Conservation (phyloP, 2,329 filamentous ascomycete species). For the Pseudogymnoascus sp. region DNA sequence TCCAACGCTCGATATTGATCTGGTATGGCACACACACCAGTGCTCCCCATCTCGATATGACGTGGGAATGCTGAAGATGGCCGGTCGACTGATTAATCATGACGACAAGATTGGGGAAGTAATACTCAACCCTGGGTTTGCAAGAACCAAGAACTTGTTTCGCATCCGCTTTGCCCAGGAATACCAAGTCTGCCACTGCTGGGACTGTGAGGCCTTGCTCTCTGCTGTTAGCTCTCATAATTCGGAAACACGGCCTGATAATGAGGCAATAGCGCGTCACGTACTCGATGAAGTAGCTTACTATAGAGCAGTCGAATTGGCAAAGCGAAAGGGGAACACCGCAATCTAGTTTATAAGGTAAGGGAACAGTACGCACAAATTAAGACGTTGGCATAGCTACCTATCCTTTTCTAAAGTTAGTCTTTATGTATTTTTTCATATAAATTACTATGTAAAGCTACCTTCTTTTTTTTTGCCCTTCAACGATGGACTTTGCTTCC, state of each 20-base stretch:
- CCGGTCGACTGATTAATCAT: constrained; percentile 20
- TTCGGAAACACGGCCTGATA: not conserved
- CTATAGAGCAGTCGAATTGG: not conserved
- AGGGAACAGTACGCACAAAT: too few relatives aligned
- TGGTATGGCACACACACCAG: constrained; percentile 40
- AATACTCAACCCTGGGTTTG: constrained; percentile 24
- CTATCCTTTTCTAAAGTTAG: too few relatives aligned
- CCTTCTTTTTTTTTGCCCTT: too few relatives aligned
- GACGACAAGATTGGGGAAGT: constrained; percentile 32
- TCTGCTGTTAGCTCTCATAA: constrained; percentile 16
- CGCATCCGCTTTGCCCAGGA: constrained; percentile 29
- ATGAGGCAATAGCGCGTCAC: not conserved
- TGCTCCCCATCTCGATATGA: constrained; percentile 28
- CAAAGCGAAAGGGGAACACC: not conserved
- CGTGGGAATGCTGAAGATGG: constrained; percentile 10
- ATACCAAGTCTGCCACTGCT: constrained; percentile 32
- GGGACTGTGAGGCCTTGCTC: constrained; percentile 32
- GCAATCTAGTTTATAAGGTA: too few relatives aligned
- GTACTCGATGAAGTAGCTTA: not conserved
- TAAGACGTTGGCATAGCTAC: too few relatives aligned
- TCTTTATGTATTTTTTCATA: too few relatives aligned
- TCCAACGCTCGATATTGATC: constrained; percentile 37
- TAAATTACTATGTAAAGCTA: too few relatives aligned
- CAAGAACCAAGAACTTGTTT: constrained; percentile 27
- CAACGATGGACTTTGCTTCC: too few relatives aligned